These are phyloP conservation scores for Closterium sp. DNA, from an alignment of 139 green algal genomes.

Conservation along the genomic window DNA sequence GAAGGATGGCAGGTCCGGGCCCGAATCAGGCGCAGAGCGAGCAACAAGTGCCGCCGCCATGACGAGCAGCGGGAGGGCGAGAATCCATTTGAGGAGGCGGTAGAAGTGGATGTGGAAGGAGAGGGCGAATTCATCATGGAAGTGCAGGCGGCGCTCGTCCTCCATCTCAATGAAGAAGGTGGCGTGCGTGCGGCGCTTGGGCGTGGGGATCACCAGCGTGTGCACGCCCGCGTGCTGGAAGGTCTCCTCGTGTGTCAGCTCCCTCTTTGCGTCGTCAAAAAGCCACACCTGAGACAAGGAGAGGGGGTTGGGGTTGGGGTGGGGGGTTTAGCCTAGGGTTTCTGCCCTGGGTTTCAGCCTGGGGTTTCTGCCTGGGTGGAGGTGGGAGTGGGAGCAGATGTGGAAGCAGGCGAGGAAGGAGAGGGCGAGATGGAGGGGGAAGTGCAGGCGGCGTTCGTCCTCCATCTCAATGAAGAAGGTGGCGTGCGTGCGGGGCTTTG, in stretches of 20 bases:
- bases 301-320: too few relatives aligned
- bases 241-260: background rate
- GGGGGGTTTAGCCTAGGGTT: too few relatives aligned
- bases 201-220: conserved; percentile 9
- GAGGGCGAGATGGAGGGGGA: conserved; percentile 80
- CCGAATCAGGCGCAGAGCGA: background rate
- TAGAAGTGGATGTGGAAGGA: conserved; percentile 95
- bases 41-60: conserved; percentile 30
- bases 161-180: conserved; percentile 59
- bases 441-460: conserved; percentile 65
- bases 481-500: background rate
- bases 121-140: conserved; percentile 81
- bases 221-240: background rate
- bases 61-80: conserved; percentile 61
- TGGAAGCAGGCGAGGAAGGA: too few relatives aligned
- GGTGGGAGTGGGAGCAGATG: too few relatives aligned
- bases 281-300: conserved; percentile 18
- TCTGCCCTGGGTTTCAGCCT: too few relatives aligned
- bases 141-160: conserved; percentile 65
- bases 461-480: conserved; percentile 59
- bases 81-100: conserved; percentile 71
- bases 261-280: background rate
- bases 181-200: background rate
- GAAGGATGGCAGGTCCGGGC: background rate
- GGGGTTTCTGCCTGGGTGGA: too few relatives aligned